Percentiles rank a stretch among this genome's conserved stretches.
Conservation (phyloP, 768 basidiomycete genomes). For the Lentinus brumalis region DNA sequence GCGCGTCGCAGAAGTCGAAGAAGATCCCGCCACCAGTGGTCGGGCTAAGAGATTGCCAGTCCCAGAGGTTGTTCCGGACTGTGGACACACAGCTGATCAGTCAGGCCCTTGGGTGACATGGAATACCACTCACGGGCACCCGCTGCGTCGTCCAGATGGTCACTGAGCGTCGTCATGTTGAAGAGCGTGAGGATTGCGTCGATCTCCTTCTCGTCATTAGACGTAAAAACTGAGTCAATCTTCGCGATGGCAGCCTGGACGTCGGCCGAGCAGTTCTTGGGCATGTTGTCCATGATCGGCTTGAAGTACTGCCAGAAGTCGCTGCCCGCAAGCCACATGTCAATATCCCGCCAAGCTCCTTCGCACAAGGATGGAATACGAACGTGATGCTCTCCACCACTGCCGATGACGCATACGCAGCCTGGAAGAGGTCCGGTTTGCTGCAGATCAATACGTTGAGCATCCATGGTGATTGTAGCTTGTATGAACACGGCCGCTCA, state of each 20-base stretch:
- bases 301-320: conserved; percentile 77
- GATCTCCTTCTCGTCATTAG: conserved; percentile 48
- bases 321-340: conserved; percentile 26
- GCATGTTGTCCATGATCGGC: conserved; percentile 68
- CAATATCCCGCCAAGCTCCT: background rate
- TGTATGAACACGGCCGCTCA: conserved; percentile 30
- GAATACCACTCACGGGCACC: conserved; percentile 44
- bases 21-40: conserved; percentile 49
- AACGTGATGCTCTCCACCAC: conserved; percentile 63
- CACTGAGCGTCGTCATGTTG: conserved; percentile 49
- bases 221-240: conserved; percentile 57
- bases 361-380: background rate
- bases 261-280: conserved; percentile 73
- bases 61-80: conserved; percentile 55
- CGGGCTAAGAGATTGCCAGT: conserved; percentile 70
- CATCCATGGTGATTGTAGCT: background rate
- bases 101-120: background rate
- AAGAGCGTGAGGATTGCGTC: conserved; percentile 57
- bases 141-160: conserved; percentile 69
- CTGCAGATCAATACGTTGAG: conserved; percentile 30
- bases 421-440: conserved; percentile 60
- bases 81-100: background rate
- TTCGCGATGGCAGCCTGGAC: conserved; percentile 62
- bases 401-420: conserved; percentile 66
- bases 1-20: conserved; percentile 65